Conservation (phyloP, 1,284 basidiomycete species). For the Ustilago shanxiensis region DNA sequence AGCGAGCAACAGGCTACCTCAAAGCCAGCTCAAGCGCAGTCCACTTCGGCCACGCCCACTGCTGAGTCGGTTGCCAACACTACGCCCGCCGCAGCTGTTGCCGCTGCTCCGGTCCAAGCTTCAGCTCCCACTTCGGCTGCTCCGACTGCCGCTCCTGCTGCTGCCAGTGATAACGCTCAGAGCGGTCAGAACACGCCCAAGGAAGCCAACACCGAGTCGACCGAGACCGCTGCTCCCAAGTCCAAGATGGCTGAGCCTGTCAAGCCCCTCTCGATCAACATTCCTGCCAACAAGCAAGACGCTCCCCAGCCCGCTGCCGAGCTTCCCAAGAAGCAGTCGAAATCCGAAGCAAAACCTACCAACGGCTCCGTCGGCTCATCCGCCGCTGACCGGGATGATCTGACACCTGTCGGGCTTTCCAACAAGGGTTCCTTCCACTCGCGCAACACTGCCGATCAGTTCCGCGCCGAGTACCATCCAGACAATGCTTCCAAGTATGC, state of each 20-base stretch:
- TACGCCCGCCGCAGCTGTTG: constrained; percentile 3
- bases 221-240: constrained; percentile 7
- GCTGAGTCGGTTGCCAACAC: constrained; percentile 25
- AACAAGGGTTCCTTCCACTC: constrained; percentile 59
- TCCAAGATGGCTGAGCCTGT: constrained; percentile 26
- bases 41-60: constrained; percentile 23
- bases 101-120: background rate
- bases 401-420: constrained; percentile 37
- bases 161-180: constrained; percentile 12
- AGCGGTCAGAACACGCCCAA: constrained; percentile 18
- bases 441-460: constrained; percentile 44
- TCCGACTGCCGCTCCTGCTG: constrained; percentile 13
- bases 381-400: constrained; percentile 21
- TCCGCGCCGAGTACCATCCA: constrained; percentile 54
- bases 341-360: constrained; percentile 23
- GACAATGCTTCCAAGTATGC: constrained; percentile 55
- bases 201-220: background rate
- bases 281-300: constrained; percentile 32
- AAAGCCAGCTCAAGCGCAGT: constrained; percentile 17
- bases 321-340: constrained; percentile 52
- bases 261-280: constrained; percentile 48
- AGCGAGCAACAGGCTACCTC: constrained; percentile 19
- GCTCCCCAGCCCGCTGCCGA: constrained; percentile 21
- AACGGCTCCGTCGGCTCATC: constrained; percentile 11
- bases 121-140: constrained; percentile 12